Evolutionary conservation across 805 yeast species (phyloP).

Genomic region (Cyberlindnera euphorbiae): DNA sequence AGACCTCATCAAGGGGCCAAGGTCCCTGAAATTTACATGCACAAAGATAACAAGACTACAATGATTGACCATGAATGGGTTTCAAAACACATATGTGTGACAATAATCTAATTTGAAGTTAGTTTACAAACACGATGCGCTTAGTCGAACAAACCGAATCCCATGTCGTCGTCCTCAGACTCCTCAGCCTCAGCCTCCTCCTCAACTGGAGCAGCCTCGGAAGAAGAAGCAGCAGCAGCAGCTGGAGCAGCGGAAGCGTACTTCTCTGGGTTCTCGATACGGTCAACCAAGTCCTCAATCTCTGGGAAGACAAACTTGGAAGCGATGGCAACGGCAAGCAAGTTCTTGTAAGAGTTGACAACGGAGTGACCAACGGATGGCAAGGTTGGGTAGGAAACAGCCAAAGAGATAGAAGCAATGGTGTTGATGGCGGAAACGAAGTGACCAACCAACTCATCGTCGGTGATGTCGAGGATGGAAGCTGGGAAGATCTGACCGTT

Average conservation of each 20-base stretch:
- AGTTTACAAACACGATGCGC: slow-evolving; percentile 18
- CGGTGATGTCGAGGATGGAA: slow-evolving; percentile 95
- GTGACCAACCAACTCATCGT: slow-evolving; percentile 90
- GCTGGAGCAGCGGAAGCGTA: slow-evolving; percentile 99
- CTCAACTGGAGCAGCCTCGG: slow-evolving; percentile 68
- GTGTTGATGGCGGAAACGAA: slow-evolving; percentile 87
- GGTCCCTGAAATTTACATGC: too few species aligned
- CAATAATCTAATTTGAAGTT: slow-evolving; percentile 1
- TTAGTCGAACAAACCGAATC: slow-evolving; percentile 98
- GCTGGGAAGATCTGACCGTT: slow-evolving; percentile 98
- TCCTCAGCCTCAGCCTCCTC: slow-evolving; percentile 66
- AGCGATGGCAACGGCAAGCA: slow-evolving; percentile 96
- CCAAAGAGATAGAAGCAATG: slow-evolving; percentile 95
- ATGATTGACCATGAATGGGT: too few species aligned
- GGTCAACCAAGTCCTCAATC: slow-evolving; percentile 98
- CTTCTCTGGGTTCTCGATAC: slow-evolving; percentile 99
- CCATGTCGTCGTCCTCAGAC: slow-evolving; percentile 79
- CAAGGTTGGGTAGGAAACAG: slow-evolving; percentile 98
- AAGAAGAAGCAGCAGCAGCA: slow-evolving; percentile 81
- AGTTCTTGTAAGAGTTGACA: slow-evolving; percentile 98
- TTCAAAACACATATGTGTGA: too few species aligned
- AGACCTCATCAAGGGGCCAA: too few species aligned
- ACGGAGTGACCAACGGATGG: slow-evolving; percentile 99
- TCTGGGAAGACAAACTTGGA: slow-evolving; percentile 99
- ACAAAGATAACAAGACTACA: neutral